Percentiles rank a stretch among this genome's conserved stretches.
phyloP scores from a whole-genome alignment of 2,329 filamentous ascomycete genomes.

The Pyrenochaeta sp. region DNA sequence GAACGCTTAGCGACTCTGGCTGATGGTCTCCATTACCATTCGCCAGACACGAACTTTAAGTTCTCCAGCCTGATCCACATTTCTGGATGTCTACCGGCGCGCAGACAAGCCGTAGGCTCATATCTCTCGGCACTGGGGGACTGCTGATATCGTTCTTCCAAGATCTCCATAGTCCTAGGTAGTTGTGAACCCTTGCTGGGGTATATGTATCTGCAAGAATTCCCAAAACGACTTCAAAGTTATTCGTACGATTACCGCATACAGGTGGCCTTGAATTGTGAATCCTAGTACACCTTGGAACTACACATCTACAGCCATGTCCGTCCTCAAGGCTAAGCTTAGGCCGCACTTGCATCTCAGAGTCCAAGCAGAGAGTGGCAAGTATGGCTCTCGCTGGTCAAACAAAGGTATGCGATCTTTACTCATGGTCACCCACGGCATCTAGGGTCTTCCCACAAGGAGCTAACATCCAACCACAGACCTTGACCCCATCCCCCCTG shows the following conservation, averaged over 20 bases:
- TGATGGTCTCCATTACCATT: too few species aligned
- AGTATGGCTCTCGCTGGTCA: constrained; percentile 56
- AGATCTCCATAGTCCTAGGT: background rate
- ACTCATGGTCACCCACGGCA: too few species aligned
- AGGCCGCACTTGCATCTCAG: constrained; percentile 48
- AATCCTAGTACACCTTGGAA: background rate
- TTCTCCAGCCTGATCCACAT: background rate
- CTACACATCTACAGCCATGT: constrained; percentile 24
- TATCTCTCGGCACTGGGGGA: constrained; percentile 17
- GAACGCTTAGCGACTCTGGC: too few species aligned
- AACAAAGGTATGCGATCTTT: constrained; percentile 49
- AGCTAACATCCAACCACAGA: constrained; percentile 24
- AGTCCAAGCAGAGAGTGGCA: constrained; percentile 50
- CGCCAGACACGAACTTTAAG: too few species aligned
- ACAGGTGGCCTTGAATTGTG: too few species aligned
- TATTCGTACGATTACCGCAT: too few species aligned
- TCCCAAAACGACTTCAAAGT: background rate
- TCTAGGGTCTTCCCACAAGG: too few species aligned
- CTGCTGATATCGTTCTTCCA: constrained; percentile 5
- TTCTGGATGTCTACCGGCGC: constrained; percentile 3
- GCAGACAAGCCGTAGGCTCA: constrained; percentile 20
- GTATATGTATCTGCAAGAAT: constrained; percentile 3
- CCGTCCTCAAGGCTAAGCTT: constrained; percentile 47
- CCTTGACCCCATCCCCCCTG: constrained; percentile 50
- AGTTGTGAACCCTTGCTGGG: background rate